Percentiles rank a stretch among this genome's conserved stretches.
phyloP scores from a whole-genome alignment of 805 yeast genomes.

The Saturnispora silvae region DNA sequence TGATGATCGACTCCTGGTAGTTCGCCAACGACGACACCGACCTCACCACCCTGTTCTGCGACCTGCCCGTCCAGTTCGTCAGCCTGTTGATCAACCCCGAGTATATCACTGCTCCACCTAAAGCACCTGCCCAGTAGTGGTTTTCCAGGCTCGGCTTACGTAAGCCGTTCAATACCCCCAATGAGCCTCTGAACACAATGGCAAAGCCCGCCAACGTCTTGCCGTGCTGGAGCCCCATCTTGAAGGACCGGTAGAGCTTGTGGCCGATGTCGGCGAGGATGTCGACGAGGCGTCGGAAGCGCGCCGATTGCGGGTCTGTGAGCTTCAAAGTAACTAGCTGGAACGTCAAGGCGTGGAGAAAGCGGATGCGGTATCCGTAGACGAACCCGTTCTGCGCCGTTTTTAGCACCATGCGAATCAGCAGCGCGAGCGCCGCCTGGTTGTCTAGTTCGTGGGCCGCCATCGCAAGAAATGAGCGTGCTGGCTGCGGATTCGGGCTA shows the following conservation, averaged over 20 bases:
- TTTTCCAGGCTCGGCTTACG: background rate
- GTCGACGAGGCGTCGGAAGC: background rate
- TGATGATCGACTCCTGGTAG: conserved; percentile 36
- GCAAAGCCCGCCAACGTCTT: conserved; percentile 25
- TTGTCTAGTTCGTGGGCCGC: background rate
- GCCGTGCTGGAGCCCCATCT: conserved; percentile 24
- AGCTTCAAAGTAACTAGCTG: conserved; percentile 17
- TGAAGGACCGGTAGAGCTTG: conserved; percentile 16
- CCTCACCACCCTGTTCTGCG: background rate
- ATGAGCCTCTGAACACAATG: conserved; percentile 17
- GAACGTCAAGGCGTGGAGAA: conserved; percentile 21
- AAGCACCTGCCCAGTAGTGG: conserved; percentile 22
- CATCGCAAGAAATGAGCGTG: background rate
- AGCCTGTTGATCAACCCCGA: conserved; percentile 18
- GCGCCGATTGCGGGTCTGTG: background rate
- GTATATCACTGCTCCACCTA: conserved; percentile 24
- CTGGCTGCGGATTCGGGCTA: background rate
- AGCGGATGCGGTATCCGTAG: conserved; percentile 25
- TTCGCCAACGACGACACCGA: conserved; percentile 5
- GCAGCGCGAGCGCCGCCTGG: background rate
- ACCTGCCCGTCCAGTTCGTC: background rate
- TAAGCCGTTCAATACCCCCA: conserved; percentile 9
- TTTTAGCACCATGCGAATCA: conserved; percentile 1
- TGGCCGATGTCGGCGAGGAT: conserved; percentile 10
- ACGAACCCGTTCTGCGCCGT: conserved; percentile 19